phyloP scores from a whole-genome alignment of 345 rosid species.

The Rhodamnia argentea region DNA sequence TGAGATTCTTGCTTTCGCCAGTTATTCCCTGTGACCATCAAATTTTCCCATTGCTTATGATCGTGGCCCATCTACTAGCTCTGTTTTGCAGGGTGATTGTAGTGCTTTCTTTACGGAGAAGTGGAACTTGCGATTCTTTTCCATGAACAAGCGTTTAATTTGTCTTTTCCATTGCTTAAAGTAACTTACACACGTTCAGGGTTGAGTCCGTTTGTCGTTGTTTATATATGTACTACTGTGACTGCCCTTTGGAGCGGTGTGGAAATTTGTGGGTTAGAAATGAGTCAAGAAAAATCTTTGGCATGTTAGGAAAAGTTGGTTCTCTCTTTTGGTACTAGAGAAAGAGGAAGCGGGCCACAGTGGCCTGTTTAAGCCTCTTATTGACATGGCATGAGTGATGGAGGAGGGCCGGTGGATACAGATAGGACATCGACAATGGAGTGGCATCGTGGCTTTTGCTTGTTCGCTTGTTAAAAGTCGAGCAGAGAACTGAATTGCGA shows the following conservation, averaged over 20 bases:
- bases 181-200: neutral
- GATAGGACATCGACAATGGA: neutral
- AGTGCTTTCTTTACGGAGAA: neutral
- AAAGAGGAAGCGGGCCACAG: neutral
- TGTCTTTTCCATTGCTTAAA: neutral
- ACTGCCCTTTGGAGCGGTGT: neutral
- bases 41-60: neutral
- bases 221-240: neutral
- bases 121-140: neutral
- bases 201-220: neutral
- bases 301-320: neutral
- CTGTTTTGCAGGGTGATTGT: neutral
- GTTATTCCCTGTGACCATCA: neutral
- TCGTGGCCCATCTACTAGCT: neutral
- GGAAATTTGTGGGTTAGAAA: neutral
- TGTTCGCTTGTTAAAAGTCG: neutral
- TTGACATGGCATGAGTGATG: neutral
- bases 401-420: neutral
- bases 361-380: neutral
- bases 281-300: neutral
- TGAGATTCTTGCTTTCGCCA: neutral
- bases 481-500: neutral
- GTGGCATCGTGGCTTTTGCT: neutral
- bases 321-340: neutral
- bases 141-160: neutral